A percentile compares a stretch with the other conserved stretches of the same genome.
Conservation (phyloP, 441 rosid species). For the Erodium texanum region DNA sequence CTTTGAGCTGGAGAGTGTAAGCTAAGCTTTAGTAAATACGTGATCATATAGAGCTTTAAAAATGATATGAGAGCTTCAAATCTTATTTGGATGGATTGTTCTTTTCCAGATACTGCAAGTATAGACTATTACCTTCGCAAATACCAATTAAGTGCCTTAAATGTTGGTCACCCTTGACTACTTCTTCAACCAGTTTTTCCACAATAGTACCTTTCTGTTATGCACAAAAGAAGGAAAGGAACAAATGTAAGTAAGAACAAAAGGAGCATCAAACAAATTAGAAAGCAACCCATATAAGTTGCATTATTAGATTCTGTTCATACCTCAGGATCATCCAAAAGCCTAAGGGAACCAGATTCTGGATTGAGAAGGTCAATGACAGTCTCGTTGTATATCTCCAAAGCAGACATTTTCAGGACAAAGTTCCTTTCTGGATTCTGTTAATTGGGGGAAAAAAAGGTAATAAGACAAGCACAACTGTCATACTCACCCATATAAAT, state of each 20-base stretch:
- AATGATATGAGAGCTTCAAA: background rate
- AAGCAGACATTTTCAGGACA: slow-evolving; percentile 81
- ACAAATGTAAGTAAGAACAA: background rate
- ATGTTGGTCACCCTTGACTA: slow-evolving; percentile 67
- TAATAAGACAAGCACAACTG: background rate
- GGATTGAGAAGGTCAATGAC: slow-evolving; percentile 81
- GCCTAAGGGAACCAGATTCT: slow-evolving; percentile 89
- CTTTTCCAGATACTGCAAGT: background rate
- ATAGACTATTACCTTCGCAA: slow-evolving; percentile 63
- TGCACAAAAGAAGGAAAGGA: background rate
- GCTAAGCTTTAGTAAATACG: slow-evolving; percentile 14
- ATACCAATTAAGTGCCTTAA: slow-evolving; percentile 68
- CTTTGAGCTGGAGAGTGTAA: slow-evolving; percentile 66
- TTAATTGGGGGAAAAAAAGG: slow-evolving; percentile 17
- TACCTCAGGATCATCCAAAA: slow-evolving; percentile 98
- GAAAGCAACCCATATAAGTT: background rate
- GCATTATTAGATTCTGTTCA: background rate
- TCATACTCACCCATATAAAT: background rate
- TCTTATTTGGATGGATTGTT: background rate
- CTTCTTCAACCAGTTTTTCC: slow-evolving; percentile 89
- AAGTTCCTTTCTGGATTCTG: slow-evolving; percentile 96
- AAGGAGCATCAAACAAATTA: background rate
- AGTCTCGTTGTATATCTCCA: slow-evolving; percentile 94
- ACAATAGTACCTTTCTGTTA: slow-evolving; percentile 90
- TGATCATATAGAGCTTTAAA: background rate